A percentile compares a stretch with the other conserved stretches of the same genome.
Evolutionary conservation across 2,329 filamentous ascomycete species (phyloP).

Genomic region (Penicillium crustosum): DNA sequence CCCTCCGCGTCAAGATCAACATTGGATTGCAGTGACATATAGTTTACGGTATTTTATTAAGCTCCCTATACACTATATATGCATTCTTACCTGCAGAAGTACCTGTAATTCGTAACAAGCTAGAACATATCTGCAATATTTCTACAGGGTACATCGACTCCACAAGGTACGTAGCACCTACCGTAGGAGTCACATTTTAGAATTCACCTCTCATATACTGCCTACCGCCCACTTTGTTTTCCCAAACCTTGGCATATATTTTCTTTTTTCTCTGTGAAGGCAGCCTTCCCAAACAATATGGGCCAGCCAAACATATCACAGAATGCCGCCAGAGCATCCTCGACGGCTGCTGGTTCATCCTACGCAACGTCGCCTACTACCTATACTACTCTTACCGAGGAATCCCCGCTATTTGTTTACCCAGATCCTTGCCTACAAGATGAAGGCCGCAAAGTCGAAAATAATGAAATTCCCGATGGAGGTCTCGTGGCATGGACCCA

Average conservation of each 20-base stretch:
- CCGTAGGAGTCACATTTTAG: neutral
- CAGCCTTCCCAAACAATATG: neutral
- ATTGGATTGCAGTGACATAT: neutral
- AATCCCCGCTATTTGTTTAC: neutral
- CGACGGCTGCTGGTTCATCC: neutral
- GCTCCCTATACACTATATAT: neutral
- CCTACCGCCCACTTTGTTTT: neutral
- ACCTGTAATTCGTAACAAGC: neutral
- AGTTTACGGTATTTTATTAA: neutral
- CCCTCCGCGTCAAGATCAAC: neutral
- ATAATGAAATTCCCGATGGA: constrained; percentile 28
- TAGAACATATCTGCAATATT: neutral
- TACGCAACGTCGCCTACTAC: neutral
- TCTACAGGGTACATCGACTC: constrained; percentile 1
- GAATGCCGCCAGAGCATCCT: neutral
- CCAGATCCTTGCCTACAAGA: neutral
- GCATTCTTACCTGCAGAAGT: neutral
- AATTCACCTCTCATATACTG: neutral
- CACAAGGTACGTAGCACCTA: constrained; percentile 1
- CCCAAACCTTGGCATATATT: neutral
- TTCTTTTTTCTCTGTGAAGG: neutral
- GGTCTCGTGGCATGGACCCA: constrained; percentile 35
- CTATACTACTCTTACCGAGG: neutral
- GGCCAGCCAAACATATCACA: neutral
- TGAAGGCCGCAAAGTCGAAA: constrained; percentile 2